Evolutionary conservation across 345 rosid species (phyloP).

Genomic region (Gossypium turneri): DNA sequence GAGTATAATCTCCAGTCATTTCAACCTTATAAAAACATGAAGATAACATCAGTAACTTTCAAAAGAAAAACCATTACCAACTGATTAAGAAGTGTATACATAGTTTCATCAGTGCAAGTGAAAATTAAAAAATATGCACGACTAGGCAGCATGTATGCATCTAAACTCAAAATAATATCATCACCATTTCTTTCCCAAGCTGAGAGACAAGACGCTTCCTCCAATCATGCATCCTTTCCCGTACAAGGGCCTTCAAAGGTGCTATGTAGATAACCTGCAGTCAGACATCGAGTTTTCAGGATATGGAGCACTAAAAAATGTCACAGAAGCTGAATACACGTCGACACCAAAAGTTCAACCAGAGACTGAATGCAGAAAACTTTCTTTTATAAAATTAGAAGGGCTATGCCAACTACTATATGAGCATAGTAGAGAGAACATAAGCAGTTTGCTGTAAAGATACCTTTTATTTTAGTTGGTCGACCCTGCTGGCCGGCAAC

Average conservation of each 20-base stretch:
- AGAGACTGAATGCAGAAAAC: background rate
- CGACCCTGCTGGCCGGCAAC: background rate
- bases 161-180: slow-evolving; percentile 2
- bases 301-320: slow-evolving; percentile 6
- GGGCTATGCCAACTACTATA: background rate
- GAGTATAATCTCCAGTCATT: slow-evolving; percentile 99
- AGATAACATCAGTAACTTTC: slow-evolving; percentile 10
- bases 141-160: background rate
- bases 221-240: slow-evolving; percentile 99
- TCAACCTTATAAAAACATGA: slow-evolving; percentile 57
- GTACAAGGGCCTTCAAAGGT: slow-evolving; percentile 95
- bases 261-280: slow-evolving; percentile 93
- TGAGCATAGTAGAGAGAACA: slow-evolving; percentile 2
- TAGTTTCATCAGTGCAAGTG: background rate
- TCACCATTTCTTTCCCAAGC: slow-evolving; percentile 90
- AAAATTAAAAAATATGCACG: background rate
- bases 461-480: background rate
- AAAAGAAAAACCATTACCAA: background rate
- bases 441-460: background rate
- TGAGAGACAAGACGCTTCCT: slow-evolving; percentile 74
- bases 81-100: background rate
- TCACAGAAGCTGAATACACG: background rate
- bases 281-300: slow-evolving; percentile 5
- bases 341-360: background rate
- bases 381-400: background rate